A percentile compares a stretch with the other conserved stretches of the same genome.
phyloP scores from a whole-genome alignment of 768 basidiomycete species.

The Boletus rufocinnamomeus region DNA sequence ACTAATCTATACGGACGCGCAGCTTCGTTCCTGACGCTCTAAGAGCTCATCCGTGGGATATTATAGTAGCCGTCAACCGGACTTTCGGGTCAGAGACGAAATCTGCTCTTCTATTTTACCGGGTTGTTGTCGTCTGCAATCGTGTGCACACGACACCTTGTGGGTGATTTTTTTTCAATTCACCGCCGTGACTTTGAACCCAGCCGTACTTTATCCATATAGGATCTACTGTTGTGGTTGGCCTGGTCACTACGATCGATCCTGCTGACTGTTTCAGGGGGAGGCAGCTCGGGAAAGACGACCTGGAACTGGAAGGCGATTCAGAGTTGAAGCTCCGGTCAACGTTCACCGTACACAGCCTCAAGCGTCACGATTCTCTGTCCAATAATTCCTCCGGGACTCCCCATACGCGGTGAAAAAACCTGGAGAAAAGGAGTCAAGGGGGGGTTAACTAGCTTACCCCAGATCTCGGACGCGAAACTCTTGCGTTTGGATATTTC shows the following conservation, averaged over 20 bases:
- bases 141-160: not conserved
- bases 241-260: not conserved
- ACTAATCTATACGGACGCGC: not conserved
- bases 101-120: not conserved
- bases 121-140: not conserved
- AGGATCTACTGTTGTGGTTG: not conserved
- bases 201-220: not conserved
- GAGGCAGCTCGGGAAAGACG: not conserved
- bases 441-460: not conserved
- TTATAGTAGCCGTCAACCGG: not conserved
- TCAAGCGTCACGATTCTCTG: not conserved
- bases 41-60: not conserved
- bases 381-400: not conserved
- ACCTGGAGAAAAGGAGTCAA: not conserved
- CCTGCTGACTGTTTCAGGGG: not conserved
- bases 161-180: not conserved
- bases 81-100: not conserved
- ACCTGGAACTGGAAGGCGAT: not conserved
- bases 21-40: not conserved
- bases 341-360: not conserved
- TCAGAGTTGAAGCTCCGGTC: slow-evolving; percentile 15
- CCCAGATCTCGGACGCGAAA: slow-evolving; percentile 4
- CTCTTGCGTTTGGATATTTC: slow-evolving; percentile 24
- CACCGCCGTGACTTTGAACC: not conserved
- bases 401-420: not conserved